phyloP scores from a whole-genome alignment of 2,329 filamentous ascomycete species.

The Lecanicillium sp. region DNA sequence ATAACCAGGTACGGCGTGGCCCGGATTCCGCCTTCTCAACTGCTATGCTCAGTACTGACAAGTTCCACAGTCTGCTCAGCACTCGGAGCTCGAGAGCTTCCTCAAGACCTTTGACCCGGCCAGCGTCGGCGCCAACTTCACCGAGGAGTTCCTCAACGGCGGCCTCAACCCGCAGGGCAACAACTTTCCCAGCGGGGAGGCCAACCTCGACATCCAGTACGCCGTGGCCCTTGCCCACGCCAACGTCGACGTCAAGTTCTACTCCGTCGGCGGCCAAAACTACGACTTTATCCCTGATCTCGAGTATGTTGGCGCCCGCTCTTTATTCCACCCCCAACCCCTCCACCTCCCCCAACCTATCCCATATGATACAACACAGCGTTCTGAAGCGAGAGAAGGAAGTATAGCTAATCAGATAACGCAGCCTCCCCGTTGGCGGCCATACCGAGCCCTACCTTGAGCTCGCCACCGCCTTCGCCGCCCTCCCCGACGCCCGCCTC shows the following conservation, averaged over 20 bases:
- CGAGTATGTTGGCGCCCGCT: slow-evolving; percentile 24
- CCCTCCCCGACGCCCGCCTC: slow-evolving; percentile 45
- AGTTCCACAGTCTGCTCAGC: slow-evolving; percentile 42
- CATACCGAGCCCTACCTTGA: slow-evolving; percentile 62
- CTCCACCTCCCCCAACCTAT: not conserved
- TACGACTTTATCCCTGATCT: slow-evolving; percentile 27
- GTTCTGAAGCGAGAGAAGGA: not conserved
- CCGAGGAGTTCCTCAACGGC: slow-evolving; percentile 49
- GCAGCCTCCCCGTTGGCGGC: slow-evolving; percentile 18
- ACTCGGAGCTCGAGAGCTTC: slow-evolving; percentile 51
- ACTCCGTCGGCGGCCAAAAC: slow-evolving; percentile 27
- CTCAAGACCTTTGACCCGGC: slow-evolving; percentile 47
- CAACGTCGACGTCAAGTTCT: slow-evolving; percentile 29
- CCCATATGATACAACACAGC: not conserved
- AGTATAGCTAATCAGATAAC: slow-evolving; percentile 11
- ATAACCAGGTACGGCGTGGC: no score
- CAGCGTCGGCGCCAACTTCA: slow-evolving; percentile 48
- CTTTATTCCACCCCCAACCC: not conserved
- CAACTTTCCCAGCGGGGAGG: slow-evolving; percentile 25
- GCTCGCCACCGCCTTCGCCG: slow-evolving; percentile 55
- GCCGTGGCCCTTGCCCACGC: slow-evolving; percentile 29
- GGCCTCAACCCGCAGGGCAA: slow-evolving; percentile 46
- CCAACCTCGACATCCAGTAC: slow-evolving; percentile 34
- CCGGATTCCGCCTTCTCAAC: no score
- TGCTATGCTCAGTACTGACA: not conserved